Percentiles rank a stretch among this genome's conserved stretches.
These are phyloP conservation scores for Chenopodium suecicum DNA, from an alignment of 148 eudicot species.

Conservation along the genomic window DNA sequence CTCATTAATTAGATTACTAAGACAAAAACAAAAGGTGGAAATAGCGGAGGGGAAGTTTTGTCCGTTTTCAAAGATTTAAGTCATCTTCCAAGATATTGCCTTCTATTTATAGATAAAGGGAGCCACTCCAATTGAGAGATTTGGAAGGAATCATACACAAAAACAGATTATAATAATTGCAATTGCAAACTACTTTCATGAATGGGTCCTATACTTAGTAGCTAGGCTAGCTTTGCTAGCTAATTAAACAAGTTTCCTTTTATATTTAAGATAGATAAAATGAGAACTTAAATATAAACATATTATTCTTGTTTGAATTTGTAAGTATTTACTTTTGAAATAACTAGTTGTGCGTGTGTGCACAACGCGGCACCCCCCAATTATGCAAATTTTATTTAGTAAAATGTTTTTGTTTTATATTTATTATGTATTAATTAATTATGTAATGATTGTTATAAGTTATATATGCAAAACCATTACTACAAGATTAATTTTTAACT, in stretches of 20 bases:
- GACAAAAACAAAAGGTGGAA: slow-evolving; percentile 6
- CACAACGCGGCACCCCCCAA: no score
- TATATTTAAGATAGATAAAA: not conserved
- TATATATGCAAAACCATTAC: no score
- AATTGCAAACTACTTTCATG: slow-evolving; percentile 28
- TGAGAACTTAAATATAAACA: no score
- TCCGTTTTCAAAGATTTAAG: slow-evolving; percentile 29
- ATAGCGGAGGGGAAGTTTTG: slow-evolving; percentile 6
- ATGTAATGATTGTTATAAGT: no score
- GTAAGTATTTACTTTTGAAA: no score
- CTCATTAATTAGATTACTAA: slow-evolving; percentile 8
- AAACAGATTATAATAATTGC: slow-evolving; percentile 32
- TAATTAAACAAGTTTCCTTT: not conserved
- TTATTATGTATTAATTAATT: no score
- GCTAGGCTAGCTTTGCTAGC: slow-evolving; percentile 19
- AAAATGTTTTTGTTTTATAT: no score
- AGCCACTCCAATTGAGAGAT: slow-evolving; percentile 25
- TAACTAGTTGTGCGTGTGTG: no score
- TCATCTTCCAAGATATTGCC: slow-evolving; percentile 28
- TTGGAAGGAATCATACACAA: slow-evolving; percentile 28
- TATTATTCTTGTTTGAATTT: no score
- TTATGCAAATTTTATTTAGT: no score
- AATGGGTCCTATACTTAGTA: slow-evolving; percentile 17
- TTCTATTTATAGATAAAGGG: slow-evolving; percentile 27
- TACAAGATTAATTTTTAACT: no score